Percentiles rank a stretch among this genome's conserved stretches.
These are phyloP conservation scores for Pseudopithomyces chartarum DNA, from an alignment of 2,329 filamentous ascomycete genomes.

Conservation along the genomic window DNA sequence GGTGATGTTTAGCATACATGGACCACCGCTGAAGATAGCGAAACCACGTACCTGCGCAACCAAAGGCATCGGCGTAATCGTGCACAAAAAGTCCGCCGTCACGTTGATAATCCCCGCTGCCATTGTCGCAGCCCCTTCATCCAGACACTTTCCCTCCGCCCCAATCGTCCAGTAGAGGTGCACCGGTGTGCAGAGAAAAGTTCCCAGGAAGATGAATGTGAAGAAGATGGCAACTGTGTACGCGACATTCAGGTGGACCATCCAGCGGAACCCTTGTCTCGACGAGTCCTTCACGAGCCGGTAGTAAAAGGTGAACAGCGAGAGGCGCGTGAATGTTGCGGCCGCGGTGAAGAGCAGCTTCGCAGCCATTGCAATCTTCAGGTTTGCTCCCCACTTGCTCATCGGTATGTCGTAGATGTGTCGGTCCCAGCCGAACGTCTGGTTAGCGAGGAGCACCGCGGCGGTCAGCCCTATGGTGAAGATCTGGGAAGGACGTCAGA, in stretches of 20 bases:
- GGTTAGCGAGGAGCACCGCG: constrained; percentile 49
- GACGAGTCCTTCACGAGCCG: constrained; percentile 50
- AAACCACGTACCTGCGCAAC: constrained; percentile 36
- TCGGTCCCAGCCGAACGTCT: constrained; percentile 48
- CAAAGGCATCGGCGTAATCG: constrained; percentile 51
- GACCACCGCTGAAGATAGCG: background rate
- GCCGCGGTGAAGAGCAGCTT: constrained; percentile 51
- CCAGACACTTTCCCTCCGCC: constrained; percentile 39
- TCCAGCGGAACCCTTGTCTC: constrained; percentile 45
- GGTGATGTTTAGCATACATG: background rate
- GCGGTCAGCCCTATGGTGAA: constrained; percentile 46
- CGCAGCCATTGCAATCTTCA: constrained; percentile 48
- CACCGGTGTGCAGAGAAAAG: constrained; percentile 51
- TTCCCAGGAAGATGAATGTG: constrained; percentile 38
- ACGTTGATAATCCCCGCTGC: constrained; percentile 50
- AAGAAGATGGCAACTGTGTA: constrained; percentile 47
- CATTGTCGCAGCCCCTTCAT: constrained; percentile 49
- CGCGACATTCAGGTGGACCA: constrained; percentile 45
- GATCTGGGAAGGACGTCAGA: constrained; percentile 28
- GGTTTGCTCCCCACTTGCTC: constrained; percentile 20
- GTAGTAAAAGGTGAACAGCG: constrained; percentile 54
- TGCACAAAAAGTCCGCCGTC: constrained; percentile 49
- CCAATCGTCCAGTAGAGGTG: constrained; percentile 50
- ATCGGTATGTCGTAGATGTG: constrained; percentile 51
- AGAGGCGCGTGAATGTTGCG: constrained; percentile 50